These are phyloP conservation scores for Cyclotella choctawhatcheeana DNA, from an alignment of 108 stramenopile species.

Conservation along the genomic window DNA sequence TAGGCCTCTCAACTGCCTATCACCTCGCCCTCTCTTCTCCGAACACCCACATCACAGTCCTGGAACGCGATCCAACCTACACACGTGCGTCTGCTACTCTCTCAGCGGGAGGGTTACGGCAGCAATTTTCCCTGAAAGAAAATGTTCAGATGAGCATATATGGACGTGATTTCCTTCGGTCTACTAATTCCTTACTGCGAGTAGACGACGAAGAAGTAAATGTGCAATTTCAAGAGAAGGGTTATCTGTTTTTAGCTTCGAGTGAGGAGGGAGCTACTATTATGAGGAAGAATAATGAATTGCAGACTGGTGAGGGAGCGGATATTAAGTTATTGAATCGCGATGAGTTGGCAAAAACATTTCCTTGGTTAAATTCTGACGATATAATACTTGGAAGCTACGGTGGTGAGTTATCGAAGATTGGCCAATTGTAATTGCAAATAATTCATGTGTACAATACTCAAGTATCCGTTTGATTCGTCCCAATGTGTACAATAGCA, in stretches of 20 bases:
- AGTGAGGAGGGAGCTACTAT: constrained; percentile 36
- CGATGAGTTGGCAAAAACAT: constrained; percentile 43
- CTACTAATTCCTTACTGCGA: constrained; percentile 17
- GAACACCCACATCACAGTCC: constrained; percentile 45
- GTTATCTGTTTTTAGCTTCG: constrained; percentile 78
- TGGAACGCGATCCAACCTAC: constrained; percentile 76
- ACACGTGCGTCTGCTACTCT: constrained; percentile 56
- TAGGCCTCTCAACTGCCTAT: constrained; percentile 72
- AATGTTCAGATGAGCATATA: constrained; percentile 77
- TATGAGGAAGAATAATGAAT: constrained; percentile 53
- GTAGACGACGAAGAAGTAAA: constrained; percentile 54
- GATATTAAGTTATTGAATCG: constrained; percentile 49
- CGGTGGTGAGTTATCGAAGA: constrained; percentile 47
- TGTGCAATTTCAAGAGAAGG: constrained; percentile 64
- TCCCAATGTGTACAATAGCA: not conserved
- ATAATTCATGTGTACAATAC: not conserved
- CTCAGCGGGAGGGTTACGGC: constrained; percentile 76
- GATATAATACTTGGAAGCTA: constrained; percentile 65
- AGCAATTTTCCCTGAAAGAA: constrained; percentile 61
- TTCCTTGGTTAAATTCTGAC: constrained; percentile 71
- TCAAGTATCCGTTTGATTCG: not conserved
- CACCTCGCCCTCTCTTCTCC: constrained; percentile 51
- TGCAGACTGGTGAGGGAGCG: constrained; percentile 50
- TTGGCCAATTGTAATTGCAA: too few relatives aligned
- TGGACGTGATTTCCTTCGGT: constrained; percentile 64